Base-by-base conservation (phyloP, 768 basidiomycete species). In the Pisolithus tinctorius region DNA sequence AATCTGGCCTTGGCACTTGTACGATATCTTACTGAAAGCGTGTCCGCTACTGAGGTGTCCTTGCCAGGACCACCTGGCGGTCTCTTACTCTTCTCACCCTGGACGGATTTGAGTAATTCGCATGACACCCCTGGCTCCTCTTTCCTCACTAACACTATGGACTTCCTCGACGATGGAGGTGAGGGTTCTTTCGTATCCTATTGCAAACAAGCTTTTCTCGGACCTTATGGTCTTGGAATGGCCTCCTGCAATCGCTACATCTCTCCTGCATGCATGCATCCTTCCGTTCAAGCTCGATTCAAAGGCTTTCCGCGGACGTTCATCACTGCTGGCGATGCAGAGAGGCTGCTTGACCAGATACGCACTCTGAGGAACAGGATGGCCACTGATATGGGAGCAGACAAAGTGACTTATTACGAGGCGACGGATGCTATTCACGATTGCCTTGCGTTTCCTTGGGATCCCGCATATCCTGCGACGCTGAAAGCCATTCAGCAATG, bases 1-100 rank as follows among this genome's bases (percentile, higher is more conserved):
- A 86, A 90, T 64, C 77, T 90, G 25, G 79, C 81, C 0, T 72
- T 81, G 36, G 81, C 82, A 0, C 72, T 87, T 40, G 75, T 71
- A 10, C 80, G 82, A 5, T 83, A 84, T 55, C 75, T 88, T 23
- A 67, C 78, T 17, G 78, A 82, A 53, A 65, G 81, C 63, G 65
- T 67, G 27, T 60, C 59, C 26, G n/a, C 45, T 8, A 48, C 64
- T 8, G 30, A 55, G 13, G 29, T 38, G 0, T 62, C 64, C 4
- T 54, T 80, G n/a, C 78, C 77, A 3, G 61, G 65, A 11, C 73
- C 71, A 30, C 78, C 80, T 1, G 72, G 73, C 11, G 70, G 69
- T 3, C 66, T 85, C 1, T 58, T 85, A 37, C 67, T 82, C 4
- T 69, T 80, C 38, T 82, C 80, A 0, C 80, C 83, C 0, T 81